phyloP scores from a whole-genome alignment of 768 basidiomycete species.

The Auricularia sp. region DNA sequence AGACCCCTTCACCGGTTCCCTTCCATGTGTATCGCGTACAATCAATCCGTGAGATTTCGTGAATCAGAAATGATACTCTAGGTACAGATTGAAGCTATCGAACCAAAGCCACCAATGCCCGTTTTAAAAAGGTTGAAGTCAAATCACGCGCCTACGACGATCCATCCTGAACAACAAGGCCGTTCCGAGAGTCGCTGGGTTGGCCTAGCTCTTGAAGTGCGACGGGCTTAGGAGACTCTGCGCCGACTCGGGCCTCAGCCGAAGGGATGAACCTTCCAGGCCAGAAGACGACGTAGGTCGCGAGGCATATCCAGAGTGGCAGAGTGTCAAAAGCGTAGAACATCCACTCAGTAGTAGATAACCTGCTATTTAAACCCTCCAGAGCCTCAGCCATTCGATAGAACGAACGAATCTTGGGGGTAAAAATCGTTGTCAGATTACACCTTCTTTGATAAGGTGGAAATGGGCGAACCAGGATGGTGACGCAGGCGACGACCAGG shows the following conservation, averaged over 20 bases:
- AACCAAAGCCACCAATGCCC: too few relatives aligned
- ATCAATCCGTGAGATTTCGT: too few relatives aligned
- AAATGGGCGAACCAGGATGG: constrained; percentile 43
- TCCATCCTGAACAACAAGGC: too few relatives aligned
- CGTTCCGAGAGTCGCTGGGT: too few relatives aligned
- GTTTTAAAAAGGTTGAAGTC: too few relatives aligned
- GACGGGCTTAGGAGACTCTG: not conserved
- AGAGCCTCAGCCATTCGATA: constrained; percentile 42
- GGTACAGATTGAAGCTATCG: too few relatives aligned
- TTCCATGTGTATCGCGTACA: too few relatives aligned
- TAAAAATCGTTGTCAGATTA: not conserved
- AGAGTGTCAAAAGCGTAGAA: constrained; percentile 63
- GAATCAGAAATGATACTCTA: too few relatives aligned
- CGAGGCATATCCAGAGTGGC: constrained; percentile 51
- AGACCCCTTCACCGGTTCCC: too few relatives aligned
- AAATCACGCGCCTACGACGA: too few relatives aligned
- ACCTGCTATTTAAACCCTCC: constrained; percentile 46
- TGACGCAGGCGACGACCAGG: constrained; percentile 44
- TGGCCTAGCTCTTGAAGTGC: too few relatives aligned
- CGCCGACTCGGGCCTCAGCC: not conserved
- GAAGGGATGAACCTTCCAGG: constrained; percentile 32
- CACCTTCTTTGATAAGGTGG: not conserved
- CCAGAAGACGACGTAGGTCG: constrained; percentile 55
- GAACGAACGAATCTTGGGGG: constrained; percentile 20
- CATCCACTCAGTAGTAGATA: constrained; percentile 46